phyloP scores from a whole-genome alignment of 768 basidiomycete genomes.

The Termitomyces sp. region DNA sequence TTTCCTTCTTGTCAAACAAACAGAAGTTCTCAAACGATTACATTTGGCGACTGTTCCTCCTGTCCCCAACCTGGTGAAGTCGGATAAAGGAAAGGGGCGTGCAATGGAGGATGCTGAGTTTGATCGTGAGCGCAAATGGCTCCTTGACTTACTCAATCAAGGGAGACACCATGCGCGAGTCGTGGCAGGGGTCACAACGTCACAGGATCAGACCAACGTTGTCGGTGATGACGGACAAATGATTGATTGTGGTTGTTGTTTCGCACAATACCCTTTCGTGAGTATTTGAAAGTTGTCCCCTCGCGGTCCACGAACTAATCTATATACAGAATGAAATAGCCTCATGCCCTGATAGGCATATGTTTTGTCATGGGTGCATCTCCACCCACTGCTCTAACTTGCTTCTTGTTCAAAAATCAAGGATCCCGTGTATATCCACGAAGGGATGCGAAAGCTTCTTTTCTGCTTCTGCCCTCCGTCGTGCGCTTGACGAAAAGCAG shows the following conservation, averaged over 20 bases:
- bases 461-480: slow-evolving; percentile 51
- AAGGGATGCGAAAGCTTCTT: slow-evolving; percentile 51
- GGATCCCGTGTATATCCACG: slow-evolving; percentile 48
- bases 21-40: slow-evolving; percentile 16
- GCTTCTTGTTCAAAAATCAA: slow-evolving; percentile 48
- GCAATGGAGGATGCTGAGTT: slow-evolving; percentile 39
- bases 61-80: slow-evolving; percentile 11
- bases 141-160: slow-evolving; percentile 7
- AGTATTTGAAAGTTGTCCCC: background rate
- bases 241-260: slow-evolving; percentile 78
- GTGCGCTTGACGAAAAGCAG: slow-evolving; percentile 54
- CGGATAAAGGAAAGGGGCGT: slow-evolving; percentile 39
- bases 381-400: slow-evolving; percentile 49
- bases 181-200: background rate
- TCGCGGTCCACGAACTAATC: background rate
- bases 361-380: slow-evolving; percentile 68
- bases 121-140: slow-evolving; percentile 25
- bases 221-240: background rate
- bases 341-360: slow-evolving; percentile 71
- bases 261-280: slow-evolving; percentile 23
- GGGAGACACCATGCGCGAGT: background rate
- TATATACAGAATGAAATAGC: slow-evolving; percentile 57
- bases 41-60: slow-evolving; percentile 27
- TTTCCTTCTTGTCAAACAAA: slow-evolving; percentile 27
- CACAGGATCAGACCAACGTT: background rate